These are phyloP conservation scores for Myxozyma geophila DNA, from an alignment of 805 yeast species.

Conservation along the genomic window DNA sequence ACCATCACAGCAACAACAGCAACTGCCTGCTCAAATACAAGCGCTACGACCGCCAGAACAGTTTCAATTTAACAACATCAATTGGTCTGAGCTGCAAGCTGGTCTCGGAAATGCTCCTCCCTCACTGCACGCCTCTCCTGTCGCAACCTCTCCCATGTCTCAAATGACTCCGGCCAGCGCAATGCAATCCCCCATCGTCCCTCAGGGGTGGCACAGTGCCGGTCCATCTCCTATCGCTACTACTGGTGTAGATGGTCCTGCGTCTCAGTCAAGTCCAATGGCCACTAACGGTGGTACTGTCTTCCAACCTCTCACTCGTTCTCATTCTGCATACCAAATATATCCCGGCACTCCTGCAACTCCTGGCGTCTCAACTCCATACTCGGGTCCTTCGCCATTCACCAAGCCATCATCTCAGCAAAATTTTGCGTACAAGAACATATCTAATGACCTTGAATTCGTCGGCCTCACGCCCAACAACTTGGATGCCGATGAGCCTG, in stretches of 20 bases:
- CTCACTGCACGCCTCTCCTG: neutral
- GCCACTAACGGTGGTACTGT: neutral
- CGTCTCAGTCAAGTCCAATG: slow-evolving; percentile 8
- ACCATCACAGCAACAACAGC: slow-evolving; percentile 11
- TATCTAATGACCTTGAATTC: neutral
- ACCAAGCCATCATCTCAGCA: neutral
- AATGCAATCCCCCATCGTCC: slow-evolving; percentile 14
- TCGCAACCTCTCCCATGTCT: neutral
- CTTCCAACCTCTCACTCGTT: slow-evolving; percentile 1
- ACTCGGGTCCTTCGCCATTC: neutral
- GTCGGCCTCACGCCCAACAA: too few relatives aligned
- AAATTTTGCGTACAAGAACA: neutral
- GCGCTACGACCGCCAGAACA: neutral
- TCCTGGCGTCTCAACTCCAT: neutral
- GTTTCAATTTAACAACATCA: slow-evolving; percentile 9
- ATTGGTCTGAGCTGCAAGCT: slow-evolving; percentile 18
- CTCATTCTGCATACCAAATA: slow-evolving; percentile 4
- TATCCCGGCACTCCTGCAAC: neutral
- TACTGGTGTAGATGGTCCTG: neutral
- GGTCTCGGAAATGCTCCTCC: slow-evolving; percentile 3
- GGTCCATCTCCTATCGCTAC: slow-evolving; percentile 7
- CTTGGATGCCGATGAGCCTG: slow-evolving; percentile 8
- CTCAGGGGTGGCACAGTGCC: slow-evolving; percentile 13
- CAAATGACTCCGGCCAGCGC: slow-evolving; percentile 12
- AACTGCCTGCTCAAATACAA: slow-evolving; percentile 2